phyloP scores from a whole-genome alignment of 345 rosid species.

The Eucalyptus globulus region DNA sequence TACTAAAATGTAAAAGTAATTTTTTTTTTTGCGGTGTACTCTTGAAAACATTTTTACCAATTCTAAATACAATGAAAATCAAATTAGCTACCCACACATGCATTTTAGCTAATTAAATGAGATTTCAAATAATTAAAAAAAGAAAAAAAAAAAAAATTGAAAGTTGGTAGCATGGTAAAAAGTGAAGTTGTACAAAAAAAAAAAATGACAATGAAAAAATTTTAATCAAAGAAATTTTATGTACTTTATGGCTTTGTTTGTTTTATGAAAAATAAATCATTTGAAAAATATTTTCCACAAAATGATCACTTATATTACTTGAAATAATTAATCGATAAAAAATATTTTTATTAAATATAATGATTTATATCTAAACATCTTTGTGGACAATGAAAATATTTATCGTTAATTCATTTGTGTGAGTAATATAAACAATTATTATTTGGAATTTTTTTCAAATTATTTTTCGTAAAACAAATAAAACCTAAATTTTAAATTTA shows the following conservation, averaged over 20 bases:
- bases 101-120: not conserved
- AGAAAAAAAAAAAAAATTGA: not conserved
- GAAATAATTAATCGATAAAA: no score
- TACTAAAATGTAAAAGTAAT: no score
- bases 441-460: not conserved
- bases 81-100: not conserved
- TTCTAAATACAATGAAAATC: not conserved
- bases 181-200: no score
- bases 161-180: not conserved
- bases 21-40: rapidly evolving
- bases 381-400: not conserved
- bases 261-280: not conserved
- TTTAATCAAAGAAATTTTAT: no score
- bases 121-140: not conserved
- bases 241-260: not conserved
- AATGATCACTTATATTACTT: no score
- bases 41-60: not conserved
- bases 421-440: no score
- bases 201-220: not conserved
- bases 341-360: no score
- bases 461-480: rapidly evolving
- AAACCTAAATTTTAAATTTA: not conserved
- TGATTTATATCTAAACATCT: not conserved
- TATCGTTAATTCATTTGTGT: not conserved
- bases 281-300: no score